Evolutionary conservation across 176 grass and related monocot species (phyloP).

Genomic region (Panicum miliaceum): DNA sequence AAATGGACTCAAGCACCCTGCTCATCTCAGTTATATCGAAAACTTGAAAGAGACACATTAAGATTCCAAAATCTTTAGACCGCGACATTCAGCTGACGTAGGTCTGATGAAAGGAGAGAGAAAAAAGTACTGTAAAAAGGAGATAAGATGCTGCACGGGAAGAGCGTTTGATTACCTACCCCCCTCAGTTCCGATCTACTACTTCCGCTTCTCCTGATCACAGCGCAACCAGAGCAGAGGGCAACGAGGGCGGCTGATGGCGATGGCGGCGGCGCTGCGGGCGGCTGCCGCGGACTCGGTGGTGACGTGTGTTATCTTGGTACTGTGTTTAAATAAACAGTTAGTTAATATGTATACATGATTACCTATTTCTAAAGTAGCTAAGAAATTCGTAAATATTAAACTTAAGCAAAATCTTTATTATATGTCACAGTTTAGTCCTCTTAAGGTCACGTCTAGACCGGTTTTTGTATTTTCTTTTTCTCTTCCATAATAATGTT

Average conservation of each 20-base stretch:
- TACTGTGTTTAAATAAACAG: background rate
- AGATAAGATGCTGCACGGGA: background rate
- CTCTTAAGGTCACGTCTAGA: background rate
- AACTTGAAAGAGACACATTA: no score
- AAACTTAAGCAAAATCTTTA: background rate
- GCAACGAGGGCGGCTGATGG: constrained; percentile 11
- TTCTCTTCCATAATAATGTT: background rate
- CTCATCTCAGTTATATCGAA: no score
- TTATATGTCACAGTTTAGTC: background rate
- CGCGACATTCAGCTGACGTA: no score
- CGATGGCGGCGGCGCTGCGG: constrained; percentile 23
- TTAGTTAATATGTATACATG: background rate
- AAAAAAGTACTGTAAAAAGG: background rate
- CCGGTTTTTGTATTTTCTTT: background rate
- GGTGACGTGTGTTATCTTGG: background rate
- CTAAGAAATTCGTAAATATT: background rate
- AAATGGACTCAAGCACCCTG: no score
- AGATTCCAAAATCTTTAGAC: no score
- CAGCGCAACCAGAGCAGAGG: background rate
- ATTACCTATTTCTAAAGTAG: background rate
- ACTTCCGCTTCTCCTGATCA: background rate
- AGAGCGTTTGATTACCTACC: constrained; percentile 1
- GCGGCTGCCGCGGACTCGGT: constrained; percentile 35
- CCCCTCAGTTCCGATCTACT: constrained; percentile 2
- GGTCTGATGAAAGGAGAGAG: no score